phyloP scores from a whole-genome alignment of 2,329 filamentous ascomycete genomes.

The Chaetomiaceae sp. region DNA sequence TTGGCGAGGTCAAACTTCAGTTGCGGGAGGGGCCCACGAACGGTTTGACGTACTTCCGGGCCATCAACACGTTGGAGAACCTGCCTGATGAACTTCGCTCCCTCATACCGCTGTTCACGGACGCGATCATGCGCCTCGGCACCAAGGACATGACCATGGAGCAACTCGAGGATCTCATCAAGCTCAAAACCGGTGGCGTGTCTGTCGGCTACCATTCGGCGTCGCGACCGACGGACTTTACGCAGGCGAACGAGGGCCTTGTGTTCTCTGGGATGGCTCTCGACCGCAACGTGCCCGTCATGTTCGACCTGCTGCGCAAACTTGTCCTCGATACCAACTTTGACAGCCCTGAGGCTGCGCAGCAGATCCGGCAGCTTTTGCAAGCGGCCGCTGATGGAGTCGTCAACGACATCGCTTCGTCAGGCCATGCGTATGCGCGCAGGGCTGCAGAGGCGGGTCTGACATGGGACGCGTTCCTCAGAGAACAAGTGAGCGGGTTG shows the following conservation, averaged over 20 bases:
- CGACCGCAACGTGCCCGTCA: conserved; percentile 81
- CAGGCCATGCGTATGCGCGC: conserved; percentile 81
- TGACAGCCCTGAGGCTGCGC: conserved; percentile 70
- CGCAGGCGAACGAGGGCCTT: conserved; percentile 70
- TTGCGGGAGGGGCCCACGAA: conserved; percentile 94
- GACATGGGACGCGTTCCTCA: conserved; percentile 62
- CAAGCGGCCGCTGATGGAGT: conserved; percentile 84
- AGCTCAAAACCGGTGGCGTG: conserved; percentile 89
- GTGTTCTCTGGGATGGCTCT: conserved; percentile 80
- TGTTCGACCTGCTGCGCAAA: conserved; percentile 79
- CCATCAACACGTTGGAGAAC: conserved; percentile 71
- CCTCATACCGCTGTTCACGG: conserved; percentile 83
- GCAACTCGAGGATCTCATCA: conserved; percentile 90
- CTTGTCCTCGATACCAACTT: conserved; percentile 87
- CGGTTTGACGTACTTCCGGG: conserved; percentile 91
- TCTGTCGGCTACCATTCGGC: conserved; percentile 79
- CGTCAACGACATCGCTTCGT: conserved; percentile 84
- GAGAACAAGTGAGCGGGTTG: conserved; percentile 84
- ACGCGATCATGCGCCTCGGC: conserved; percentile 87
- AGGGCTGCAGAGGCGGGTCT: conserved; percentile 77
- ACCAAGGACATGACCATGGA: conserved; percentile 87
- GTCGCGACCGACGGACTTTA: conserved; percentile 66
- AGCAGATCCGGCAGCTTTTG: conserved; percentile 78
- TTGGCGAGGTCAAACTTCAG: conserved; percentile 65
- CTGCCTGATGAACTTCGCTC: conserved; percentile 79